Evolutionary conservation across 2,329 filamentous ascomycete species (phyloP).

Genomic region (Aciculosporium take): DNA sequence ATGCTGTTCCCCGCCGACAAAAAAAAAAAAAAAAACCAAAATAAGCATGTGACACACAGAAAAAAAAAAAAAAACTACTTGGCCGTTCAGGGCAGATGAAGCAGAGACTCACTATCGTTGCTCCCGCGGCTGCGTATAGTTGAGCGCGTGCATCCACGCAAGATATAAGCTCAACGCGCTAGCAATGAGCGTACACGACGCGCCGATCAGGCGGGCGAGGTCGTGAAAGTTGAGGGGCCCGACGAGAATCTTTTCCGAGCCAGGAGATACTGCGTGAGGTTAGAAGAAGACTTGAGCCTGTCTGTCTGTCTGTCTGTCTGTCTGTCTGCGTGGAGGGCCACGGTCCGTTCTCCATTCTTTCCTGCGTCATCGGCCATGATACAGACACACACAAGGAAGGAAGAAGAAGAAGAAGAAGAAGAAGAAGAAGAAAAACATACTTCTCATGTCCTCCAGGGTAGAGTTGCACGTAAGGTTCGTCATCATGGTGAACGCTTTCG

Average conservation of each 20-base stretch:
- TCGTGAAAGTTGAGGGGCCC: slow-evolving; percentile 39
- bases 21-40: no score
- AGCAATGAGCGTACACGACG: slow-evolving; percentile 33
- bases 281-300: no score
- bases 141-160: slow-evolving; percentile 42
- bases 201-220: slow-evolving; percentile 37
- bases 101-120: slow-evolving; percentile 39
- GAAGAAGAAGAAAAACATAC: slow-evolving; percentile 19
- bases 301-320: no score
- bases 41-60: no score
- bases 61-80: no score
- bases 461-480: slow-evolving; percentile 29
- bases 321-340: no score
- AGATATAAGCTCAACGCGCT: slow-evolving; percentile 40
- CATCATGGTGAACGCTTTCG: slow-evolving; percentile 6
- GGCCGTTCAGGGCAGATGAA: no score
- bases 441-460: slow-evolving; percentile 29
- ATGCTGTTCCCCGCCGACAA: no score
- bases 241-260: slow-evolving; percentile 31
- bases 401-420: no score
- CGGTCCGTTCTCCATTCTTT: background rate
- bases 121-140: slow-evolving; percentile 47
- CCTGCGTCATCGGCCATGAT: background rate
- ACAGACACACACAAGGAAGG: no score
- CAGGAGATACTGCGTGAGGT: slow-evolving; percentile 23